Evolutionary conservation across 441 rosid species (phyloP), one percentile per base, ranked within the genome.

Genomic region (Oxalis stricta): DNA sequence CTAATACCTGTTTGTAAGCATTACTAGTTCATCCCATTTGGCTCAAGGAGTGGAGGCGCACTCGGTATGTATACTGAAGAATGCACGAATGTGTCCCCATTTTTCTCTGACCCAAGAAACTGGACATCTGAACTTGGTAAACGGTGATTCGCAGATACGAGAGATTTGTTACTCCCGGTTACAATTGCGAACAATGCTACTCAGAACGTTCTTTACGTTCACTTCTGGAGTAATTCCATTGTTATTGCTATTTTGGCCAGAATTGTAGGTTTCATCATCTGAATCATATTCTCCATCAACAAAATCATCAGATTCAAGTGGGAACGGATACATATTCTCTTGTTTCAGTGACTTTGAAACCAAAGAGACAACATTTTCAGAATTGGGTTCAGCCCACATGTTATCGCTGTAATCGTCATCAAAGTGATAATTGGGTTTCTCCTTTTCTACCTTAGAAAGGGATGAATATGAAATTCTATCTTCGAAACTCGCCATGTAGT

Each of bases 11-110:
- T 56, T 72, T 77, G 48, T 76, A 69, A 14, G 69, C 80, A 54
- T 44, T 58, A 48, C n/a, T 71, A 73, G 32, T 71, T 68, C 30
- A 65, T 66, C 52, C 79, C 75, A 50, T 43, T 66, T 0, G 85
- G 71, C 54, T 78, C 93, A 20, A 79, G 52, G 40, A 91, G 95
- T 7, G 96, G 99, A 0, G 96, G 99, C 1, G 99, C 99, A 64
- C 95, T 91, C 0, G 96, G 99, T 42, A 74, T 79, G 54, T 83
- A 91, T 53, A 91, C 99, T 0, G 99, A 86, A 8, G 95, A 70
- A 58, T 89, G 84, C 63, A 89, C 31, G 36, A 57, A 72, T 0
- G 88, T 76, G 40, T 84, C 92, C 14, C 97, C 95, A 35, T 82
- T 72, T 62, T 82, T 73, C 46, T 50, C 63, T 7, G 85, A 83